These are phyloP conservation scores for Coemansia sp. DNA, from an alignment of 192 early-diverging fungal species.

Conservation along the genomic window DNA sequence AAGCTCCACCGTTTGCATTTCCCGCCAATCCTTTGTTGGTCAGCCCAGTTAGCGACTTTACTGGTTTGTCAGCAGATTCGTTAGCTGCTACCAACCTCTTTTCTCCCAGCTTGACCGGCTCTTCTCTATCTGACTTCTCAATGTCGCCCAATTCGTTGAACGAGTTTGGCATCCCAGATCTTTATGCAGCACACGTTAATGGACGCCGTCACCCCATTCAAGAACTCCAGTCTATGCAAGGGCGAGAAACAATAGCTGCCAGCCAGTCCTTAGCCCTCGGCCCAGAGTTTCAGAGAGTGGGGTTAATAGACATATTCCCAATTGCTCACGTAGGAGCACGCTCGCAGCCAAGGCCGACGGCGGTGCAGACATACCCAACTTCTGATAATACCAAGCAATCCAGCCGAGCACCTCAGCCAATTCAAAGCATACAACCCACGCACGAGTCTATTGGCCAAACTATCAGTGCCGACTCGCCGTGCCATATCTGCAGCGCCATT, in stretches of 20 bases:
- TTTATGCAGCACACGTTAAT: conserved; percentile 9
- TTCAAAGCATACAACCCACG: background rate
- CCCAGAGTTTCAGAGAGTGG: conserved; percentile 3
- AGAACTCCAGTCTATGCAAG: conserved; percentile 19
- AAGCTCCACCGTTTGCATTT: background rate
- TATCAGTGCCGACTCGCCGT: background rate
- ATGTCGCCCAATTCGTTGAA: background rate
- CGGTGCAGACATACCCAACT: background rate
- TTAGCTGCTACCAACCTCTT: background rate
- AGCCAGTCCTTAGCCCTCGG: background rate
- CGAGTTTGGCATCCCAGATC: background rate
- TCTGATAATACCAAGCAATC: background rate
- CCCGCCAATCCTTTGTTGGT: background rate
- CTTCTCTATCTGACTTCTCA: background rate
- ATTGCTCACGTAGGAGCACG: background rate
- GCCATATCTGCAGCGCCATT: background rate
- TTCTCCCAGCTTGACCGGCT: background rate
- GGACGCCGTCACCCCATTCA: conserved; percentile 15
- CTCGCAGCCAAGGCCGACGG: background rate
- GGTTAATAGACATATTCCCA: conserved; percentile 3
- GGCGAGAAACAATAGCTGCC: conserved; percentile 9
- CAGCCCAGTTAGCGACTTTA: background rate
- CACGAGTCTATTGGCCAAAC: background rate
- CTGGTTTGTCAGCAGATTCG: background rate
- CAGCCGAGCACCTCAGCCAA: background rate